phyloP scores from a whole-genome alignment of 2,329 filamentous ascomycete genomes.

The Claviceps digitariae region DNA sequence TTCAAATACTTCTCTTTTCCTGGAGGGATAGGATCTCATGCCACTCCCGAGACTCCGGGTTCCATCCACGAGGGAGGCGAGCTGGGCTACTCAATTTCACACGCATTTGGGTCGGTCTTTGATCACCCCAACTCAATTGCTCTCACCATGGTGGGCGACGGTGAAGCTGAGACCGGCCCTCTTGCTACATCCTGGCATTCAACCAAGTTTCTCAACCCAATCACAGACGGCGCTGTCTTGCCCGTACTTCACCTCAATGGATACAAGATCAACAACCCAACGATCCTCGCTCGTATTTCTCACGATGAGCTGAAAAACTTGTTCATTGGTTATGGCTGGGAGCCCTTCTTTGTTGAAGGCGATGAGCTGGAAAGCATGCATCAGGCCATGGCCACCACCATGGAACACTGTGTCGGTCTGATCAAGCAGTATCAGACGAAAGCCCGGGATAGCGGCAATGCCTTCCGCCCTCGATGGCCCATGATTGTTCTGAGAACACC shows the following conservation, averaged over 20 bases:
- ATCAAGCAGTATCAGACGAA: conserved; percentile 58
- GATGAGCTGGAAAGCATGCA: conserved; percentile 63
- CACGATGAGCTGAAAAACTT: conserved; percentile 59
- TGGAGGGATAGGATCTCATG: conserved; percentile 64
- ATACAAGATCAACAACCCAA: conserved; percentile 78
- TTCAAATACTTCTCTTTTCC: conserved; percentile 79
- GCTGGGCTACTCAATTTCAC: conserved; percentile 67
- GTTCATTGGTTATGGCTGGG: conserved; percentile 64
- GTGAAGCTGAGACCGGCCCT: conserved; percentile 69
- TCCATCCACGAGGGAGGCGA: conserved; percentile 70
- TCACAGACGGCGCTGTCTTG: conserved; percentile 63
- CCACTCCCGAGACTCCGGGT: conserved; percentile 66
- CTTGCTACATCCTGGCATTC: conserved; percentile 71
- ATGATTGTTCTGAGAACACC: conserved; percentile 67
- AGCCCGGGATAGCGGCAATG: conserved; percentile 54
- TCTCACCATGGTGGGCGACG: conserved; percentile 66
- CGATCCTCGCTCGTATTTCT: conserved; percentile 56
- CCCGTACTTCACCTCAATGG: conserved; percentile 69
- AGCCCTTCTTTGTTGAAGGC: conserved; percentile 69
- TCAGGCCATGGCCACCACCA: conserved; percentile 65
- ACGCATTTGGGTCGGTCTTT: conserved; percentile 65
- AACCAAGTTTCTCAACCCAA: conserved; percentile 70
- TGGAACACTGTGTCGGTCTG: conserved; percentile 58
- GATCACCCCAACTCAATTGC: conserved; percentile 64
- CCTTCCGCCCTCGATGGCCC: conserved; percentile 60